Percentiles rank a stretch among this genome's conserved stretches.
These are phyloP conservation scores for Hypoxylon rubiginosum DNA, from an alignment of 2,329 filamentous ascomycete species.

Conservation along the genomic window DNA sequence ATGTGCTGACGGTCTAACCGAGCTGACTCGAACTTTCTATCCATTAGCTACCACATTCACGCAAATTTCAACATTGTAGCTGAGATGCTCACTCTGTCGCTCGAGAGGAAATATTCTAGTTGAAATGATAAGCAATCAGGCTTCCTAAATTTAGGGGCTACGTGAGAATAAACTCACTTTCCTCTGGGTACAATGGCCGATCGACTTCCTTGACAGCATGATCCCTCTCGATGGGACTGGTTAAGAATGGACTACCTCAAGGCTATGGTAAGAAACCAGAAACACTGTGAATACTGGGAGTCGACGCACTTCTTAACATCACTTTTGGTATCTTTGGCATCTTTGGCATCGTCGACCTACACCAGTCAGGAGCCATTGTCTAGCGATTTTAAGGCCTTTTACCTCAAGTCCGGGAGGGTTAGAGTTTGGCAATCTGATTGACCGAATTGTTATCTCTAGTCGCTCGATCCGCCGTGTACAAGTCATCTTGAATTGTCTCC, in stretches of 20 bases:
- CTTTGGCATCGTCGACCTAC: slow-evolving; percentile 10
- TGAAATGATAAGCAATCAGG: background rate
- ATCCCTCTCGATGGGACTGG: slow-evolving; percentile 19
- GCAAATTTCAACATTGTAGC: background rate
- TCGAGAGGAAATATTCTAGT: slow-evolving; percentile 31
- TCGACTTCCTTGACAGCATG: slow-evolving; percentile 9
- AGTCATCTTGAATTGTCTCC: background rate
- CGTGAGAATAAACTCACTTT: slow-evolving; percentile 14
- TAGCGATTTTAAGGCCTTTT: background rate
- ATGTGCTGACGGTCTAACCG: slow-evolving; percentile 26
- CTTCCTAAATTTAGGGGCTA: background rate
- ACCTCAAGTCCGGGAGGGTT: slow-evolving; percentile 24
- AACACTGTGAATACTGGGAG: background rate
- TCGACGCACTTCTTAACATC: slow-evolving; percentile 9
- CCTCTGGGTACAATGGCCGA: slow-evolving; percentile 6
- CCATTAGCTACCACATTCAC: background rate
- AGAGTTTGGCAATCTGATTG: slow-evolving; percentile 16
- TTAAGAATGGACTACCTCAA: slow-evolving; percentile 8
- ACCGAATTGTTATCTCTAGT: slow-evolving; percentile 19
- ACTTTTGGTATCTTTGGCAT: background rate
- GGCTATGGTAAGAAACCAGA: background rate
- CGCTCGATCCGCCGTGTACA: background rate
- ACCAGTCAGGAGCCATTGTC: background rate
- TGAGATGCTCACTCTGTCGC: slow-evolving; percentile 6
- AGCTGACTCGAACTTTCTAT: slow-evolving; percentile 20